phyloP scores from a whole-genome alignment of 176 grass and related monocot genomes.

The Avena insularis region DNA sequence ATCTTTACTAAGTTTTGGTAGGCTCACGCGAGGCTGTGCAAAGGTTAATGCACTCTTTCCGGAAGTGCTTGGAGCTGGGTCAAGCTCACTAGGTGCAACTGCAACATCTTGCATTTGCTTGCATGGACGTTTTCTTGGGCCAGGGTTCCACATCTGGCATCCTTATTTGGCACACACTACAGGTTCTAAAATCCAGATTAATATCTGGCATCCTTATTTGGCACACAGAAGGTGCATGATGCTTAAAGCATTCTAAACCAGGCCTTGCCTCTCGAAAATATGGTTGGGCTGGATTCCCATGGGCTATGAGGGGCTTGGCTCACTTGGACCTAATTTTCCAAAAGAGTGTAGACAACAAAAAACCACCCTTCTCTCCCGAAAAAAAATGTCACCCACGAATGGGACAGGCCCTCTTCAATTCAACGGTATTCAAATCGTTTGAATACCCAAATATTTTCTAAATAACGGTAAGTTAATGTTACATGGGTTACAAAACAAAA shows the following conservation, averaged over 20 bases:
- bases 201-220: too few species aligned
- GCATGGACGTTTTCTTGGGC: not conserved
- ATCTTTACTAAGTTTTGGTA: not conserved
- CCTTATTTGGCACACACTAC: too few species aligned
- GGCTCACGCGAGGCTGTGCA: not conserved
- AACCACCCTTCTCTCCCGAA: too few species aligned
- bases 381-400: too few species aligned
- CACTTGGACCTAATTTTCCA: not conserved
- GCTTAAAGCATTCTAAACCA: not conserved
- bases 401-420: too few species aligned
- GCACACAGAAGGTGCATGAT: not conserved
- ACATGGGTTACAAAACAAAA: too few species aligned
- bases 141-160: not conserved
- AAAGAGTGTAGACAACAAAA: not conserved
- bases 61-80: not conserved
- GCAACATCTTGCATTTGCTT: not conserved
- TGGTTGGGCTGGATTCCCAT: not conserved
- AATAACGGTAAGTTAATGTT: too few species aligned
- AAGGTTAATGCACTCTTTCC: not conserved
- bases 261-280: not conserved
- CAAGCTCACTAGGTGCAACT: not conserved
- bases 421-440: too few species aligned
- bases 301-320: not conserved
- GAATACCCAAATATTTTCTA: too few species aligned
- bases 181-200: too few species aligned